phyloP scores from a whole-genome alignment of 2,329 filamentous ascomycete species.

The Verticillium alfalfae region DNA sequence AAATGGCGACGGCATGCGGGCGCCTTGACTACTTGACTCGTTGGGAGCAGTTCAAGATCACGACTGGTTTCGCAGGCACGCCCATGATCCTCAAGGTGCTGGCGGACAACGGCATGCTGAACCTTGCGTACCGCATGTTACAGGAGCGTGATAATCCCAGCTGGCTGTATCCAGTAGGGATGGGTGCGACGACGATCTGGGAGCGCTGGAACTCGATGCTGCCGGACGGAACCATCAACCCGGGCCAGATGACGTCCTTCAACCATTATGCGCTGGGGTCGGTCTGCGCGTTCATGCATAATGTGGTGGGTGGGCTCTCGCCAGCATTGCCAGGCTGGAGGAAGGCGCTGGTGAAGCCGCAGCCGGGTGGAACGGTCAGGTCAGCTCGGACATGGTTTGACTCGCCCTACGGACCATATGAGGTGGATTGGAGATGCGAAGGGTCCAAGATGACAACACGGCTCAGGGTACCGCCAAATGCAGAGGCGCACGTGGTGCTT shows the following conservation, averaged over 20 bases:
- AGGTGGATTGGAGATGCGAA: not conserved
- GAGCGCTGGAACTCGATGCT: conserved; percentile 35
- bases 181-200: conserved; percentile 34
- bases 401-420: conserved; percentile 1
- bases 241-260: conserved; percentile 32
- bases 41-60: conserved; percentile 4
- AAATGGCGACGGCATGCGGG: not conserved
- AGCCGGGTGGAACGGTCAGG: conserved; percentile 2
- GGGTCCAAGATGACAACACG: not conserved
- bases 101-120: not conserved
- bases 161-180: conserved; percentile 31
- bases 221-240: conserved; percentile 28
- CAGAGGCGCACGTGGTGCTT: conserved; percentile 5
- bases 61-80: conserved; percentile 17
- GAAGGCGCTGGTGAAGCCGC: conserved; percentile 1
- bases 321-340: conserved; percentile 17
- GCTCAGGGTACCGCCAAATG: conserved; percentile 3
- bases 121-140: conserved; percentile 28
- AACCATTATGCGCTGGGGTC: conserved; percentile 35
- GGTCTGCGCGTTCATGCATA: conserved; percentile 29
- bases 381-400: conserved; percentile 1
- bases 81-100: conserved; percentile 12
- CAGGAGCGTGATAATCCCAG: conserved; percentile 25
- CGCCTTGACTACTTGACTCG: conserved; percentile 1
- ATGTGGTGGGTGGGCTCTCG: conserved; percentile 15